Evolutionary conservation across 2,329 filamentous ascomycete genomes (phyloP).

Genomic region (Cladosporium sp.): DNA sequence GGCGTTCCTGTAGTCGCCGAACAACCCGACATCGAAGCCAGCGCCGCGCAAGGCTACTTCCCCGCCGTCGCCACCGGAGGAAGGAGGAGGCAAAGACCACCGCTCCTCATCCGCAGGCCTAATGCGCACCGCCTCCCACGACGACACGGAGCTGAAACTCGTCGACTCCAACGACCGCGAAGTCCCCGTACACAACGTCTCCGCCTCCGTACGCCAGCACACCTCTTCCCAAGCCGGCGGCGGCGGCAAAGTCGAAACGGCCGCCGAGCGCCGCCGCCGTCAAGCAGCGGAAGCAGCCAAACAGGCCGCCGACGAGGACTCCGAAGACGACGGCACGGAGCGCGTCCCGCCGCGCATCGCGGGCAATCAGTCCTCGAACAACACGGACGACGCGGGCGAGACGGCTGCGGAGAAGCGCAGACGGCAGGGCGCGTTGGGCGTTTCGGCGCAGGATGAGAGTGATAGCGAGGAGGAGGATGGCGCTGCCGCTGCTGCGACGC

Average conservation of each 20-base stretch:
- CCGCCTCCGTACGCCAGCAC: conserved; percentile 22
- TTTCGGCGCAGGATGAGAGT: conserved; percentile 43
- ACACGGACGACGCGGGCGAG: conserved; percentile 49
- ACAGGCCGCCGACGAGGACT: conserved; percentile 26
- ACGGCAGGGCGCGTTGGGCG: conserved; percentile 68
- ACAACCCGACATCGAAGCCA: conserved; percentile 18
- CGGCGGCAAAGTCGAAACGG: conserved; percentile 27
- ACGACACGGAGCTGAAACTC: conserved; percentile 37
- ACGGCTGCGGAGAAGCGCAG: conserved; percentile 71
- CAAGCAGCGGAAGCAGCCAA: conserved; percentile 17
- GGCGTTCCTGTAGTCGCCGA: conserved; percentile 22
- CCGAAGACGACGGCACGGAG: conserved; percentile 37
- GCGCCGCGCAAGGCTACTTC: background rate
- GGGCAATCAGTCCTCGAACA: background rate
- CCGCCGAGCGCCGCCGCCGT: conserved; percentile 42
- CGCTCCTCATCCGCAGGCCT: background rate
- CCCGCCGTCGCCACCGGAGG: background rate
- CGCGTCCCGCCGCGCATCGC: conserved; percentile 28
- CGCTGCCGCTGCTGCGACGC: background rate
- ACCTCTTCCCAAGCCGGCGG: background rate
- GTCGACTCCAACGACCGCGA: conserved; percentile 43
- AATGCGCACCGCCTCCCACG: background rate
- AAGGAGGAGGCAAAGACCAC: background rate
- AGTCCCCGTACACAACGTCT: conserved; percentile 46
- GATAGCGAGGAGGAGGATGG: conserved; percentile 56